Conservation (phyloP, 2,329 filamentous ascomycete genomes). For the Venturia aucupariae region DNA sequence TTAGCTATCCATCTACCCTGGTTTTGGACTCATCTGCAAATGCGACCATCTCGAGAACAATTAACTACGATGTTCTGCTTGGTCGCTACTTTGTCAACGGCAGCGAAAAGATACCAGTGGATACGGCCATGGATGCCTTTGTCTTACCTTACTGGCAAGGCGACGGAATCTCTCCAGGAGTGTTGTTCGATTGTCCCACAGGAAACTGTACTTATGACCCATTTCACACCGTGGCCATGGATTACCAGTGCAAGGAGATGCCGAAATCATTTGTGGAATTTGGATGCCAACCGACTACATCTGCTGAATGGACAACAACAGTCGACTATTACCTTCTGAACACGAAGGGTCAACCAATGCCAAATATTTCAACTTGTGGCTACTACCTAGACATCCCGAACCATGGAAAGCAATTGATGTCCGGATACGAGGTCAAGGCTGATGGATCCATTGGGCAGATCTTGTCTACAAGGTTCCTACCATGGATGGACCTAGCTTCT, state of each 20-base stretch:
- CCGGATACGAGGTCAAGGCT: conserved; percentile 11
- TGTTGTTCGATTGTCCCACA: conserved; percentile 10
- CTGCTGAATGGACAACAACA: conserved; percentile 8
- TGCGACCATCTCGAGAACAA: background rate
- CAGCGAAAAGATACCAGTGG: background rate
- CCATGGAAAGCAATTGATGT: conserved; percentile 10
- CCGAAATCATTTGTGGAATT: background rate
- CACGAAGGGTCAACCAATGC: background rate
- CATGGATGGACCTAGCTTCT: background rate
- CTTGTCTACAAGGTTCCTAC: conserved; percentile 8
- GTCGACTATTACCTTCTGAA: background rate
- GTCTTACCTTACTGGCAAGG: background rate
- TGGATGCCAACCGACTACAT: background rate
- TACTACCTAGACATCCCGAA: conserved; percentile 13
- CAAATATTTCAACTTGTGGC: conserved; percentile 12
- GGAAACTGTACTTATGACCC: conserved; percentile 14
- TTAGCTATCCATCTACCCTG: background rate
- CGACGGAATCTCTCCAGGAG: background rate
- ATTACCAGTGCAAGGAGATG: conserved; percentile 13
- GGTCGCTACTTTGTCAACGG: background rate
- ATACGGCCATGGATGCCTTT: background rate
- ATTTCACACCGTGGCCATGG: conserved; percentile 12
- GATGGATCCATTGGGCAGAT: conserved; percentile 1
- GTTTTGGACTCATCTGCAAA: conserved; percentile 3
- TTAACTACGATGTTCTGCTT: background rate